A percentile compares a stretch with the other conserved stretches of the same genome.
phyloP scores from a whole-genome alignment of 768 basidiomycete species.

The Hypholoma fasciculare region DNA sequence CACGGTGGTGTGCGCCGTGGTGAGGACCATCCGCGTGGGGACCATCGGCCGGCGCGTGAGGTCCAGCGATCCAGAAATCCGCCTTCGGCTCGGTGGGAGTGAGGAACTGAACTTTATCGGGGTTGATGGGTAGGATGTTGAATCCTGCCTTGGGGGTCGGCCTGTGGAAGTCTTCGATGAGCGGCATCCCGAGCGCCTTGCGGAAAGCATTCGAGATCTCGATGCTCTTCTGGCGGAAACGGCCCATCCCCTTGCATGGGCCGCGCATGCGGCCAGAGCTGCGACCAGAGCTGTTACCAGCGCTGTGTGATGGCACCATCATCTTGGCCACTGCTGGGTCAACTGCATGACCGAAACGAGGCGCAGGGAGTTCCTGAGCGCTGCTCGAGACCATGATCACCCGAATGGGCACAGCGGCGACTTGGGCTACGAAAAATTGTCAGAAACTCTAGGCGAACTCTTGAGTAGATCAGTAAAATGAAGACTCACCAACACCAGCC shows the following conservation, averaged over 20 bases:
- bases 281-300: neutral
- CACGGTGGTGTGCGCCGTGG: slow-evolving; percentile 10
- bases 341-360: slow-evolving; percentile 25
- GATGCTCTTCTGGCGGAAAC: slow-evolving; percentile 43
- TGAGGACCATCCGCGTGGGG: neutral
- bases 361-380: slow-evolving; percentile 7
- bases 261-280: slow-evolving; percentile 4
- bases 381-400: slow-evolving; percentile 35
- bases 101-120: slow-evolving; percentile 31
- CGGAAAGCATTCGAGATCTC: slow-evolving; percentile 56
- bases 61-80: neutral
- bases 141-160: neutral
- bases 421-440: slow-evolving; percentile 29
- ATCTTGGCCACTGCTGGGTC: neutral
- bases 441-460: neutral
- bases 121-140: slow-evolving; percentile 16
- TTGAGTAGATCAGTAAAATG: too few relatives aligned
- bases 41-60: slow-evolving; percentile 1
- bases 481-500: slow-evolving; percentile 32
- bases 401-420: slow-evolving; percentile 50
- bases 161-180: slow-evolving; percentile 32
- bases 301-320: slow-evolving; percentile 2
- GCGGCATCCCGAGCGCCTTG: slow-evolving; percentile 53
- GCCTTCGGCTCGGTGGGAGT: slow-evolving; percentile 28
- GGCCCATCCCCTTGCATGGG: slow-evolving; percentile 15